Evolutionary conservation across 2,329 filamentous ascomycete species (phyloP).

Genomic region (Geosmithia morbida): DNA sequence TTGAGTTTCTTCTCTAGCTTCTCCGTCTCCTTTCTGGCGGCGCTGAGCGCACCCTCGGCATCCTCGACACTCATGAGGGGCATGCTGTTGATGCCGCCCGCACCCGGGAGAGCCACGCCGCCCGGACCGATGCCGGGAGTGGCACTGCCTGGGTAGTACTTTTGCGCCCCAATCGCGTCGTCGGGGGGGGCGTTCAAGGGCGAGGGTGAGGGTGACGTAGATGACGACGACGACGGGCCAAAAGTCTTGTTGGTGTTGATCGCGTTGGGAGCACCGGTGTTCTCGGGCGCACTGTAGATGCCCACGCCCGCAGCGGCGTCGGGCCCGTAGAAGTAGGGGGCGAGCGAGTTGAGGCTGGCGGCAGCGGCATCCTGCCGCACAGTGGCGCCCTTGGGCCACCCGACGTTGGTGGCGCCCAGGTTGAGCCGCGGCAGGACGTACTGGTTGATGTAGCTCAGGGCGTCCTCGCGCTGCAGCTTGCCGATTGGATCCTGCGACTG

Average conservation of each 20-base stretch:
- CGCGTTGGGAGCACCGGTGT: constrained; percentile 27
- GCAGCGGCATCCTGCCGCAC: constrained; percentile 29
- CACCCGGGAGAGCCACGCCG: neutral
- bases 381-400: constrained; percentile 20
- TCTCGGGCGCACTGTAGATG: constrained; percentile 24
- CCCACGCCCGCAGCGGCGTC: constrained; percentile 28
- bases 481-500: constrained; percentile 41
- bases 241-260: constrained; percentile 20
- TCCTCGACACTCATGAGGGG: constrained; percentile 48
- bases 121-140: neutral
- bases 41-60: constrained; percentile 38
- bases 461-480: constrained; percentile 53
- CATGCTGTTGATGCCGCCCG: constrained; percentile 22
- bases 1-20: constrained; percentile 47
- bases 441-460: constrained; percentile 55
- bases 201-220: constrained; percentile 5
- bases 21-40: constrained; percentile 44
- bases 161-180: neutral
- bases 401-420: constrained; percentile 31
- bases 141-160: neutral
- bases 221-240: neutral
- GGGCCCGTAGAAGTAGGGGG: constrained; percentile 40
- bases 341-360: constrained; percentile 37
- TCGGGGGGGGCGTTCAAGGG: neutral
- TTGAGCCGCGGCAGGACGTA: constrained; percentile 48